Conservation (phyloP, 345 rosid species). For the Eucalyptus lansdowneana region DNA sequence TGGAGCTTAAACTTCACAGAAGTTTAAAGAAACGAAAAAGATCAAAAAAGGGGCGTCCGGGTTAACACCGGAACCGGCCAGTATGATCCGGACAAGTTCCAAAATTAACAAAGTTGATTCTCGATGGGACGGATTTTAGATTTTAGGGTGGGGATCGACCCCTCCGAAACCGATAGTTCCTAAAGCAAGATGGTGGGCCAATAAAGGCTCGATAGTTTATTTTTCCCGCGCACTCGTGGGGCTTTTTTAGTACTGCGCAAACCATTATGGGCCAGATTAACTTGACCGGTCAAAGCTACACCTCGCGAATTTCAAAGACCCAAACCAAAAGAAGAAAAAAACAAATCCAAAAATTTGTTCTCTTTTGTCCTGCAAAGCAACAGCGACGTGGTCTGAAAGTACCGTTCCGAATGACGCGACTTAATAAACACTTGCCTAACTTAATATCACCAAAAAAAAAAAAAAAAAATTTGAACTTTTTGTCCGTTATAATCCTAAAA, state of each 20-base stretch:
- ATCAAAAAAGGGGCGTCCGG: not conserved
- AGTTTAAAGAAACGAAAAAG: not conserved
- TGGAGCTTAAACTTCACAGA: not conserved
- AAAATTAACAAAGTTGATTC: not conserved
- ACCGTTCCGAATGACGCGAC: not conserved
- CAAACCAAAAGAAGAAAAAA: not conserved
- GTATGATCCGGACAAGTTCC: not conserved
- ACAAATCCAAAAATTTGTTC: not conserved
- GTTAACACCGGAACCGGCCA: not conserved
- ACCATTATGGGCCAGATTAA: not conserved
- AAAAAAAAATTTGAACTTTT: no score
- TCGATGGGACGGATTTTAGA: not conserved
- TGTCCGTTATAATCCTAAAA: not conserved
- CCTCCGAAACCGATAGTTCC: not conserved
- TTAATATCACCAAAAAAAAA: not conserved
- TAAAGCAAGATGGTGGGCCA: not conserved
- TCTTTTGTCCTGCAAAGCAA: not conserved
- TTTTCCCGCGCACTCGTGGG: not conserved
- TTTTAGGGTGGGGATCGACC: not conserved
- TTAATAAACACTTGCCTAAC: not conserved
- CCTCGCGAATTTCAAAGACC: not conserved
- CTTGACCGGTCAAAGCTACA: not conserved
- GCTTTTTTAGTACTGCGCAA: not conserved
- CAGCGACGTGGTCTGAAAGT: not conserved
- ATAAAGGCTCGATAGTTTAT: not conserved